A percentile compares a stretch with the other conserved stretches of the same genome.
phyloP scores from a whole-genome alignment of 208 protist species.

The Zelonia costaricensis region DNA sequence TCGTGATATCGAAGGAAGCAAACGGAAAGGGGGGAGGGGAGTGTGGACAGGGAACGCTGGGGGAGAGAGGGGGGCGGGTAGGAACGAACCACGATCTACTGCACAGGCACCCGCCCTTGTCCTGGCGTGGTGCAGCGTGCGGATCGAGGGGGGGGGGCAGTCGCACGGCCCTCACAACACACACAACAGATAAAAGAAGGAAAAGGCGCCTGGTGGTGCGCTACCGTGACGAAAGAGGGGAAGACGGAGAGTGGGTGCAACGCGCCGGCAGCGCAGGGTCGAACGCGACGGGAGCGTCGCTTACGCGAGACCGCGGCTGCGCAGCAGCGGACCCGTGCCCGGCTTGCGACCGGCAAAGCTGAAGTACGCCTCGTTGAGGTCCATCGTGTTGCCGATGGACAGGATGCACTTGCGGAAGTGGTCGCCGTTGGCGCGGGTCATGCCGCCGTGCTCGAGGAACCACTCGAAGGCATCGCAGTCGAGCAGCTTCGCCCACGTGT shows the following conservation, averaged over 20 bases:
- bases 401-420: conserved; percentile 77
- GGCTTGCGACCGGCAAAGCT: conserved; percentile 46
- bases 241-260: not conserved
- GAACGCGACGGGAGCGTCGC: not conserved
- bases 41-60: not conserved
- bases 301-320: conserved; percentile 33
- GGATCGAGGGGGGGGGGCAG: no score
- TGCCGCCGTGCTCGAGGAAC: conserved; percentile 64
- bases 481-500: conserved; percentile 76
- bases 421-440: conserved; percentile 52
- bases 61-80: not conserved
- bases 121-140: no score
- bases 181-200: conserved; percentile 7
- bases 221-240: not conserved
- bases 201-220: no score
- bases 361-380: conserved; percentile 50
- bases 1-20: no score
- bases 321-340: conserved; percentile 33
- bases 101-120: no score
- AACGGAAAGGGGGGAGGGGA: not conserved
- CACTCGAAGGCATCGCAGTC: conserved; percentile 66
- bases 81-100: no score
- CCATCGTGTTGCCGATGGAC: conserved; percentile 50
- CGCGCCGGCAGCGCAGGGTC: not conserved
- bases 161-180: not conserved